Base-by-base conservation (phyloP, 768 basidiomycete genomes). In the Chalciporus chontae region DNA sequence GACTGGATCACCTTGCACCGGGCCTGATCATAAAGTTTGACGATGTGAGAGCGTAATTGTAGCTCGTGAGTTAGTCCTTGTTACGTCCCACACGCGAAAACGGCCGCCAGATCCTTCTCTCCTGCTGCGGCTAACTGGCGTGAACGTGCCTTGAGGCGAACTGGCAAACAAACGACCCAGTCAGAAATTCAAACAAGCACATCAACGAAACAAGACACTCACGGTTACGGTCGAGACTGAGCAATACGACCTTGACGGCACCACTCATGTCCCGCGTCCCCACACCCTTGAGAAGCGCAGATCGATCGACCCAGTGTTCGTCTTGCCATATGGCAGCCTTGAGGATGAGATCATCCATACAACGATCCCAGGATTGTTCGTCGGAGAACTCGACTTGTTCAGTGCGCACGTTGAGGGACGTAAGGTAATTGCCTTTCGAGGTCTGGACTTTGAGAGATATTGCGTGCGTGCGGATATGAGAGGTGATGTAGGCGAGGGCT, bases 341-440 rank as follows among this genome's bases (percentile, higher is more conserved):
- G 39, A 98, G 77, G 51, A 99, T 96, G 46, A 94, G 75, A 61
- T 98, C 95, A 62, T 98, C 96, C 90, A 96, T 94, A 52, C 79
- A 91, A 34, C 87, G 78, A 40, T 87, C 86, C 69, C 73, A 72
- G 48, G 63, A 73, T 57, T 53, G 60, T 55, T 71, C 70, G 26
- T 71, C 69, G 19, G 76, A 62, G 62, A 92, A 89, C 54, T 91
- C 86, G 51, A 94, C 78, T 53, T 87, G 80, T 66, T 98, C 95
- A 0, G 83, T 84, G 19, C 93, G 84, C 17, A 98, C 81, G 61
- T 68, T 84, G 15, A 99, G 77, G 34, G 87, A 86, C 0, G 80
- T 75, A 4, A 99, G 77, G 65, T 97, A 98, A 63, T 97, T 98
- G 53, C 96, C 96, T 57, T 87, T 87, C 6, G 87, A 88, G 1